Percentiles rank a stretch among this genome's conserved stretches.
These are phyloP conservation scores for Colletotrichum gloeosporioides DNA, from an alignment of 2,329 filamentous ascomycete species.

Conservation along the genomic window DNA sequence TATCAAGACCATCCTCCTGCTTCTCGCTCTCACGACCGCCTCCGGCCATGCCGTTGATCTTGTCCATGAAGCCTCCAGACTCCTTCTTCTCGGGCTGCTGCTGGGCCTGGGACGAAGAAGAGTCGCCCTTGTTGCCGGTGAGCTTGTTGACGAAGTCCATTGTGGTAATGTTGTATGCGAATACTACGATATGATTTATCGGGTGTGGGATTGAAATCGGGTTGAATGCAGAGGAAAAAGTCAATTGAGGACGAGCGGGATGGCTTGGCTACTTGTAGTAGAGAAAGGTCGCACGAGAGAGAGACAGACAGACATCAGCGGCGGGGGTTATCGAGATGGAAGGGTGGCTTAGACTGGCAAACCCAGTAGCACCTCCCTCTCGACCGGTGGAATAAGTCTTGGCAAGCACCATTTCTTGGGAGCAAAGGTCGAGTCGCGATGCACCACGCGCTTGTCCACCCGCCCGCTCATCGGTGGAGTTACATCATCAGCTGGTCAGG, in stretches of 20 bases:
- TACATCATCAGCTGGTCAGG: slow-evolving; percentile 21
- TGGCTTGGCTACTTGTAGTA: slow-evolving; percentile 17
- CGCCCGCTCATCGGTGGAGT: slow-evolving; percentile 1
- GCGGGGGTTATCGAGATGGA: slow-evolving; percentile 6
- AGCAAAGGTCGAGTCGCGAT: slow-evolving; percentile 1
- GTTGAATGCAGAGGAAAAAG: neutral
- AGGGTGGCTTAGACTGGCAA: slow-evolving; percentile 13
- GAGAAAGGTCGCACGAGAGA: neutral
- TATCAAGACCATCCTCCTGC: slow-evolving; percentile 84
- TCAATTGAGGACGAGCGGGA: neutral
- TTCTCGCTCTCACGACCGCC: slow-evolving; percentile 78
- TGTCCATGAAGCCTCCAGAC: slow-evolving; percentile 67
- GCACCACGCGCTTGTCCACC: neutral
- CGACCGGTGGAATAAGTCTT: neutral
- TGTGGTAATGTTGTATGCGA: slow-evolving; percentile 20
- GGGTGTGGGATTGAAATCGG: neutral
- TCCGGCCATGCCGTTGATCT: slow-evolving; percentile 74
- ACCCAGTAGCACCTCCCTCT: neutral
- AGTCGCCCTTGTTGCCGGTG: slow-evolving; percentile 38
- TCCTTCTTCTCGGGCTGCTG: slow-evolving; percentile 37
- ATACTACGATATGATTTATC: neutral
- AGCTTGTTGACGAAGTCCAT: slow-evolving; percentile 65
- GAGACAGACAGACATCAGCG: slow-evolving; percentile 6
- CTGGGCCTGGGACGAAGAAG: slow-evolving; percentile 28
- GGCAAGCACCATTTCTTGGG: neutral